phyloP scores from a whole-genome alignment of 2,329 filamentous ascomycete species.

The Ascochyta pisi region DNA sequence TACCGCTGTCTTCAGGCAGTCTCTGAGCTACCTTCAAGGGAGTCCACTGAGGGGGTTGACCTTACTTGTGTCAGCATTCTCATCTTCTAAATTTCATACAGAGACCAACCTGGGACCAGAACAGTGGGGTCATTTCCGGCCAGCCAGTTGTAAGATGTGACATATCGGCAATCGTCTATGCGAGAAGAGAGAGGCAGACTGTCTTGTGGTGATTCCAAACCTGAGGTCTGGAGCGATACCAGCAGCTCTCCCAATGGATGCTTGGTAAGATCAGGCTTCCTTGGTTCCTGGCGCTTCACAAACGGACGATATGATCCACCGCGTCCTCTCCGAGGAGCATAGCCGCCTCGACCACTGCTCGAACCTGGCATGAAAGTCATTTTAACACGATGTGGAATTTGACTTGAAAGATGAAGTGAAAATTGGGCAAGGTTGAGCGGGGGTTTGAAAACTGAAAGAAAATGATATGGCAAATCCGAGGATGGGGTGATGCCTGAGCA shows the following conservation, averaged over 20 bases:
- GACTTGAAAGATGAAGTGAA: background rate
- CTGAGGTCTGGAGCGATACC: conserved; percentile 21
- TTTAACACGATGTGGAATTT: background rate
- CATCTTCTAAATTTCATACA: background rate
- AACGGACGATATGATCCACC: conserved; percentile 22
- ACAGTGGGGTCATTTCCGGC: conserved; percentile 49
- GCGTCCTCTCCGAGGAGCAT: conserved; percentile 31
- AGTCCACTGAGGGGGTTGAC: conserved; percentile 60
- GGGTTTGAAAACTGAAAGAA: too few species aligned
- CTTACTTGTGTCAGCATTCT: conserved; percentile 40
- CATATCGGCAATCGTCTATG: conserved; percentile 52
- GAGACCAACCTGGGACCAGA: conserved; percentile 31
- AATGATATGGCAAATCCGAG: conserved; percentile 1
- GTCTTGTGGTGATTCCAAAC: conserved; percentile 9
- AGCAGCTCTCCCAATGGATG: conserved; percentile 42
- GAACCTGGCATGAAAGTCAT: conserved; percentile 3
- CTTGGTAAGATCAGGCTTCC: conserved; percentile 33
- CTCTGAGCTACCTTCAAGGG: conserved; percentile 46
- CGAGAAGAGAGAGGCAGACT: conserved; percentile 4
- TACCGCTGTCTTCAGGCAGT: conserved; percentile 55
- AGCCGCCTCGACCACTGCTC: conserved; percentile 27
- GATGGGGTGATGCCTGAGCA: conserved; percentile 28
- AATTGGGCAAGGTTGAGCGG: too few species aligned
- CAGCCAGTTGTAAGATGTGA: conserved; percentile 63
- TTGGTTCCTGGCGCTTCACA: conserved; percentile 12